Conservation (phyloP, 108 stramenopile genomes). For the Fragilaria radians region DNA sequence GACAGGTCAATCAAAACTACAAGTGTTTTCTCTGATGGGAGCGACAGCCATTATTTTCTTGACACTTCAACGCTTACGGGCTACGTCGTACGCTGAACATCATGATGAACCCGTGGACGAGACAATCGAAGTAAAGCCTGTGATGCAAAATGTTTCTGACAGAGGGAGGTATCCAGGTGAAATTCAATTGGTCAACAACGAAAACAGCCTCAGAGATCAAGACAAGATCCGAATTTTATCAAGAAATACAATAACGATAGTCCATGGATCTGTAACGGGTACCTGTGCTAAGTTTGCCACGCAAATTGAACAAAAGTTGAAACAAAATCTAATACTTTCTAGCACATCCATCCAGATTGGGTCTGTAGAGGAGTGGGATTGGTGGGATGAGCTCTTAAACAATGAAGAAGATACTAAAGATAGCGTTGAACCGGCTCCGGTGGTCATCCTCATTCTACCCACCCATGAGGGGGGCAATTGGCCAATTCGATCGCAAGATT, state of each 20-base stretch:
- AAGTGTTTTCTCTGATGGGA: too few species aligned
- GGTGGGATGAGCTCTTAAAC: conserved; percentile 90
- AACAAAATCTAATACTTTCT: background rate
- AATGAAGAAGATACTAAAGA: conserved; percentile 37
- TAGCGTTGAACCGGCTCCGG: conserved; percentile 9
- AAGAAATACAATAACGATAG: conserved; percentile 58
- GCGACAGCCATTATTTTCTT: too few species aligned
- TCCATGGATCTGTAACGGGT: conserved; percentile 73
- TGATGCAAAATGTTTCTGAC: too few species aligned
- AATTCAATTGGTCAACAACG: too few species aligned
- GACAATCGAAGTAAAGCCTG: too few species aligned
- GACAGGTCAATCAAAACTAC: too few species aligned
- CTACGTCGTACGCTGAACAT: too few species aligned
- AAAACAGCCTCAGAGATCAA: too few species aligned
- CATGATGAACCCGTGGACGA: too few species aligned
- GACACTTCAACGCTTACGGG: too few species aligned
- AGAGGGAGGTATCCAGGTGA: too few species aligned
- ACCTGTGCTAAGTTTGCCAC: conserved; percentile 54
- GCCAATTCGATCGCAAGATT: conserved; percentile 37
- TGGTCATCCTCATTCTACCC: conserved; percentile 57
- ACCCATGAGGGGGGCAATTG: conserved; percentile 73
- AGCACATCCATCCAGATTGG: conserved; percentile 35
- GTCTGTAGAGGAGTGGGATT: conserved; percentile 58
- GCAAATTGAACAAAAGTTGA: conserved; percentile 19
- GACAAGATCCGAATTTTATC: conserved; percentile 21